A percentile compares a stretch with the other conserved stretches of the same genome.
Evolutionary conservation across 2,329 filamentous ascomycete species (phyloP).

Genomic region (Teratosphaeriaceae sp.): DNA sequence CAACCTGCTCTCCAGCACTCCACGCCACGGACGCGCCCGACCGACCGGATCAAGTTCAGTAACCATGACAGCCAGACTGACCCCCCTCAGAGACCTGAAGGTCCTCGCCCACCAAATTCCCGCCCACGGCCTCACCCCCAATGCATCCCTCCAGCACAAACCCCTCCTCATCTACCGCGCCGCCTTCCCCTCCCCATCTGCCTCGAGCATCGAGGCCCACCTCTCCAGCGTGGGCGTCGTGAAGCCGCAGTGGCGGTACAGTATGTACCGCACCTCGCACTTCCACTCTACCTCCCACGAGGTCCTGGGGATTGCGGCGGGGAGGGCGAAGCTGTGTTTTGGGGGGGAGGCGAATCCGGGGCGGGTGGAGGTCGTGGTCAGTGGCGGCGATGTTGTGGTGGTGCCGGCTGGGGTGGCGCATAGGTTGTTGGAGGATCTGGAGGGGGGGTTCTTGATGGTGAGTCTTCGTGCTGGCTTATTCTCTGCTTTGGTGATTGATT

Average conservation of each 20-base stretch:
- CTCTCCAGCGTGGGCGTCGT: conserved; percentile 50
- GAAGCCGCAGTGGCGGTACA: conserved; percentile 59
- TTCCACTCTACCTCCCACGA: conserved; percentile 64
- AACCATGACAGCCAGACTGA: conserved; percentile 25
- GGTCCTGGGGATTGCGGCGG: conserved; percentile 54
- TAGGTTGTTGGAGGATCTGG: conserved; percentile 52
- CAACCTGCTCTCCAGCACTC: not conserved
- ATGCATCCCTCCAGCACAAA: conserved; percentile 57
- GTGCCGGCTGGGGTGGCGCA: conserved; percentile 62
- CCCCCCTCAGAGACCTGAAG: conserved; percentile 45
- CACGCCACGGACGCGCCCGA: not conserved
- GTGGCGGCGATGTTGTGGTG: conserved; percentile 57
- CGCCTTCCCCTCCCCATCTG: conserved; percentile 44
- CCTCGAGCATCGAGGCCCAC: conserved; percentile 51
- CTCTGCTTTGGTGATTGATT: too few relatives aligned
- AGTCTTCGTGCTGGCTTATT: not conserved
- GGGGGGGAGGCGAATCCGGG: conserved; percentile 52
- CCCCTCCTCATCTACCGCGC: conserved; percentile 61
- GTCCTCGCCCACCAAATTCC: conserved; percentile 56
- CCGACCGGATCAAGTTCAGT: not conserved
- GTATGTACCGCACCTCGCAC: conserved; percentile 60
- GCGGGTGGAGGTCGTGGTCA: conserved; percentile 49
- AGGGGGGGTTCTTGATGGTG: conserved; percentile 57
- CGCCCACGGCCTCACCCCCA: conserved; percentile 51
- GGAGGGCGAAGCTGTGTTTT: conserved; percentile 57